Percentiles rank a stretch among this genome's conserved stretches.
These are phyloP conservation scores for Dalbergia cochinchinensis DNA, from an alignment of 306 rosid genomes.

Conservation along the genomic window DNA sequence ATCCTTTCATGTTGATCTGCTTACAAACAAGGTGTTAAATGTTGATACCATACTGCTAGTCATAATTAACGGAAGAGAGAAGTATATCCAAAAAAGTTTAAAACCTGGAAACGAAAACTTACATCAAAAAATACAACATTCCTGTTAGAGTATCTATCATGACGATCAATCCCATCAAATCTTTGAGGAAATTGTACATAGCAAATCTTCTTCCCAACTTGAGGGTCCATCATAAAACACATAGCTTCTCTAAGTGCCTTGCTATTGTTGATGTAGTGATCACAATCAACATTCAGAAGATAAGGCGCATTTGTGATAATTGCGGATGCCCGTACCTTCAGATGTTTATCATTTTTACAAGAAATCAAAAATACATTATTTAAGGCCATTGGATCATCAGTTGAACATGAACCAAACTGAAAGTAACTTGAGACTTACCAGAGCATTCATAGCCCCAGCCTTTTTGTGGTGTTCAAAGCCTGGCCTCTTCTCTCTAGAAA, in stretches of 20 bases:
- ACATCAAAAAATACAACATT: conserved; percentile 97
- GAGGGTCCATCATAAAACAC: conserved; percentile 99
- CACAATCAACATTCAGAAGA: conserved; percentile 93
- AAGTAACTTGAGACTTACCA: conserved; percentile 58
- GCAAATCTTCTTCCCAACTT: conserved; percentile 87
- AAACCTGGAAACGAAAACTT: conserved; percentile 49
- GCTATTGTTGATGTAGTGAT: conserved; percentile 97
- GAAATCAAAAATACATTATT: conserved; percentile 37
- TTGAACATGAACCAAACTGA: conserved; percentile 20
- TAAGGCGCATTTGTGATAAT: conserved; percentile 90
- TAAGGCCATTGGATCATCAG: neutral
- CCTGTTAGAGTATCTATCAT: conserved; percentile 95
- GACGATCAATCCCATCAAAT: conserved; percentile 96
- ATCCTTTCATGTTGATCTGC: conserved; percentile 98
- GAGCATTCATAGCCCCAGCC: conserved; percentile 98
- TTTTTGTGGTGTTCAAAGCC: conserved; percentile 97
- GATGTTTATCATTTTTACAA: conserved; percentile 35
- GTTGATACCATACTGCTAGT: neutral
- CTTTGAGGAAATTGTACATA: conserved; percentile 98
- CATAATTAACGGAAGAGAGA: conserved; percentile 21
- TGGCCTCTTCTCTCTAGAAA: conserved; percentile 96
- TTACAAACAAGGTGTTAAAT: conserved; percentile 43
- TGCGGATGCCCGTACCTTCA: conserved; percentile 88
- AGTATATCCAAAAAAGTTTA: conserved; percentile 10
- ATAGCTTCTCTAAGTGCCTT: conserved; percentile 96